Evolutionary conservation across 495 filamentous ascomycete genomes (phyloP).

Genomic region (Staphylotrichum tortipilum): DNA sequence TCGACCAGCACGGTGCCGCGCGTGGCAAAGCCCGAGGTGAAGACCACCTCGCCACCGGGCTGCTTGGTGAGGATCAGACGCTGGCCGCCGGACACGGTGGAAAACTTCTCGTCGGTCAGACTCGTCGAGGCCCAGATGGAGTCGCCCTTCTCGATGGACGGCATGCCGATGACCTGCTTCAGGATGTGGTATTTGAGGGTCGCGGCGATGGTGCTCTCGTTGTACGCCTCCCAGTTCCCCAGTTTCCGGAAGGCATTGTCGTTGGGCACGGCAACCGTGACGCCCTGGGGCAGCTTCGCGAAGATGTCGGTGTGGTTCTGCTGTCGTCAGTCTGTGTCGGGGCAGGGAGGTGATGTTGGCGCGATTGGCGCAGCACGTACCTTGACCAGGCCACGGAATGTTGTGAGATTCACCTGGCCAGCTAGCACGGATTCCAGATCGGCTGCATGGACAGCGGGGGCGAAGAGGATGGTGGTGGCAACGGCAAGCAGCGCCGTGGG

Average conservation of each 20-base stretch:
- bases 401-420: slow-evolving; percentile 8
- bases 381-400: slow-evolving; percentile 7
- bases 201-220: slow-evolving; percentile 1
- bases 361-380: not conserved
- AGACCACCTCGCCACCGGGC: slow-evolving; percentile 17
- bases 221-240: slow-evolving; percentile 9
- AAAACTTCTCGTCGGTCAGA: slow-evolving; percentile 20
- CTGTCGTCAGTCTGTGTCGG: not conserved
- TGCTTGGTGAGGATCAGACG: slow-evolving; percentile 24
- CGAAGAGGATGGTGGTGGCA: not conserved
- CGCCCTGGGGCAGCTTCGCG: slow-evolving; percentile 4
- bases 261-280: slow-evolving; percentile 19
- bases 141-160: slow-evolving; percentile 17
- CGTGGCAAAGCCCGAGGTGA: slow-evolving; percentile 23
- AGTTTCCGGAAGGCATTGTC: slow-evolving; percentile 22
- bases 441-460: not conserved
- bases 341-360: no score
- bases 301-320: slow-evolving; percentile 12
- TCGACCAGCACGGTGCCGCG: slow-evolving; percentile 21
- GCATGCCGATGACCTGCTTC: slow-evolving; percentile 2
- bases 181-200: slow-evolving; percentile 22
- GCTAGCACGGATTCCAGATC: slow-evolving; percentile 5
- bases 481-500: not conserved
- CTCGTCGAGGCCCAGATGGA: slow-evolving; percentile 41
- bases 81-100: slow-evolving; percentile 22